Evolutionary conservation across 192 early-diverging fungal genomes (phyloP), one percentile per base, ranked within the genome.

Genomic region (Podila clonocystis): DNA sequence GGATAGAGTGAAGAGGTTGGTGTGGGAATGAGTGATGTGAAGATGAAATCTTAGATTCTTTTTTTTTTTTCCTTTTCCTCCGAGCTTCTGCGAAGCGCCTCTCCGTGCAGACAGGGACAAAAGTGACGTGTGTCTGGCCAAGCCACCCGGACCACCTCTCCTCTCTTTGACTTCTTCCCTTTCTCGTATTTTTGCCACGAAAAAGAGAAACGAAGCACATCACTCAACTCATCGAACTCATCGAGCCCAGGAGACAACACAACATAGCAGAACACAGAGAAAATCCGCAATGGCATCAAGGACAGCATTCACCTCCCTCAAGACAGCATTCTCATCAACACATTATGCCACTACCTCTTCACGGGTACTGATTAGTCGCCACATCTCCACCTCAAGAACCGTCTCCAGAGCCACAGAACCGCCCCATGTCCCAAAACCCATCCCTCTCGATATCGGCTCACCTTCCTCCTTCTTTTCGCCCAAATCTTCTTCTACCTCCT

Each of bases 381-480:
- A 34, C 26, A 5, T 63, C 20, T 66, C 50, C 57, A 62, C 73
- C 11, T 31, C 31, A 29, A 28, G 41, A 52, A 55, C 22, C 6
- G 50, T 52, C 34, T 9, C 63, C 28, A 31, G 45, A 17, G 65
- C 50, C 1, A 15, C 68, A 70, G 64, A 76, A 30, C 50, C 63
- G 1, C 15, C 63, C 4, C 75, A 65, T 15, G 64, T 63, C 9
- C 75, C 75, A 22, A 69, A 65, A 1, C 75, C 75, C 7, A 79
- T 79, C 29, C 75, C 75, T 33, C 70, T 79, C 38, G 75, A 79
- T 79, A 71, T 79, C 58, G 75, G 75, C 9, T 34, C 63, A 22
- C 62, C 63, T 31, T 50, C 72, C 26, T 49, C 63, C 4, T 55
- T 63, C 13, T 48, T 55, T 38, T 50, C 49, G 19, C 20, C 63